Evolutionary conservation across 345 rosid genomes (phyloP), one percentile per base, ranked within the genome.

Genomic region (Eucalyptus virginea): DNA sequence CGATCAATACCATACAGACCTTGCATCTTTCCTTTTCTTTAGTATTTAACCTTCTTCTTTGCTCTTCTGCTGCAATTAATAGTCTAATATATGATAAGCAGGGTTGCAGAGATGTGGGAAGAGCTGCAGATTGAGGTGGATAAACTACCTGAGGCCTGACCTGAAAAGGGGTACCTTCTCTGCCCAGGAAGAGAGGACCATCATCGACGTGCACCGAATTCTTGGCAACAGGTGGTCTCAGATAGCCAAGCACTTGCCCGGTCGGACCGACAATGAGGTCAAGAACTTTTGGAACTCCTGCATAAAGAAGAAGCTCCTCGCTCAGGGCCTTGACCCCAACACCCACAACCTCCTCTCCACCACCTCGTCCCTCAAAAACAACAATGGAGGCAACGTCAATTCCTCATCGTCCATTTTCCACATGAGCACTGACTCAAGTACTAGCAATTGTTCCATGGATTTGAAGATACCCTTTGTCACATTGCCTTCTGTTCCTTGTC

Each of bases 201-300:
- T 95, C 87, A 89, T 95, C 56, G 95, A 95, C 19, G 88, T 92
- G 81, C 96, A 95, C 72, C 88, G 95, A 81, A 91, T 93, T 50
- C 81, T 95, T 37, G 96, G 96, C 89, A 95, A 95, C 92, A 92
- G 89, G 81, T 95, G 96, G 96, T 95, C 96, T 89, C 96, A 95
- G 89, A 95, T 95, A 50, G 95, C 95, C 24, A 95, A 94, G 88
- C 94, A 95, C 89, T 91, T 95, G 90, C 96, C 95, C n/a, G 95
- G 96, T 4, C 91, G 96, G 90, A 94, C 96, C 40, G 95, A 95
- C 89, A 95, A 95, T 69, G 96, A 95, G 90, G 92, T 94, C 42
- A 95, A 95, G 93, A 95, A 95, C 88, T 95, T 95, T 86, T 95
- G 96, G 95, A 94, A 95, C 87, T 93, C 95, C 6, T 92, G 91